Base-by-base conservation (phyloP, 1,284 basidiomycete species). In the Termitomyces sp. region DNA sequence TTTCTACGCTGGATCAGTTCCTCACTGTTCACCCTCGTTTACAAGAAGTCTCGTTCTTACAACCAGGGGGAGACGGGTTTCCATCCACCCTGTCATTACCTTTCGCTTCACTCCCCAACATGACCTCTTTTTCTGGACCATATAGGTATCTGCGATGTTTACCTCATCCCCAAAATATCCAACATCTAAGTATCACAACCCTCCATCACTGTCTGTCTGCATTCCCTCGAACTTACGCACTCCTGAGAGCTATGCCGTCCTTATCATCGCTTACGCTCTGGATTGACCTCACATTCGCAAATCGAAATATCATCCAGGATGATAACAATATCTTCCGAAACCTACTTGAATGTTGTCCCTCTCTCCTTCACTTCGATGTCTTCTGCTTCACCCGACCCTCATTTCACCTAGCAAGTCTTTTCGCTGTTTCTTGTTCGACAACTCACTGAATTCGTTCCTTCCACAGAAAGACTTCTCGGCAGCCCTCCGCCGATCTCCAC, bases 381-480 rank as follows among this genome's bases (percentile, higher is more conserved):
- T 72, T 74, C 24, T 82, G 80, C 62, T 75, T 77, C 33, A 75
- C 71, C 56, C 72, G 73, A 52, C 79, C 82, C 5, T 77, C 76
- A 1, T 79, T 84, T 62, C 75, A 73, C 21, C 65, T 84, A 17
- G 81, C 84, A 57, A 60, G 80, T 68, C 26, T 9, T 15, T 13
- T 7, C 10, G 3, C n/a, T 19, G 39, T 49, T 42, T 5, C 50
- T 28, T 56, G 8, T 5, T 40, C 19, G 26, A 44, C 30, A 36
- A 9, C 46, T 52, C 21, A 43, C 24, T 43, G 6, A 52, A 34
- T 24, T 21, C 49, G 48, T 38, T 51, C 41, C 48, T 5, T 15
- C 26, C 33, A 9, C 58, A 73, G 74, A 67, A 68, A 33, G 67
- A 72, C 4, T 70, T 76, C 48, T 71, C 73, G 1, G 66, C 65